Conservation (phyloP, 495 filamentous ascomycete species). For the Hypoxylon fragiforme region DNA sequence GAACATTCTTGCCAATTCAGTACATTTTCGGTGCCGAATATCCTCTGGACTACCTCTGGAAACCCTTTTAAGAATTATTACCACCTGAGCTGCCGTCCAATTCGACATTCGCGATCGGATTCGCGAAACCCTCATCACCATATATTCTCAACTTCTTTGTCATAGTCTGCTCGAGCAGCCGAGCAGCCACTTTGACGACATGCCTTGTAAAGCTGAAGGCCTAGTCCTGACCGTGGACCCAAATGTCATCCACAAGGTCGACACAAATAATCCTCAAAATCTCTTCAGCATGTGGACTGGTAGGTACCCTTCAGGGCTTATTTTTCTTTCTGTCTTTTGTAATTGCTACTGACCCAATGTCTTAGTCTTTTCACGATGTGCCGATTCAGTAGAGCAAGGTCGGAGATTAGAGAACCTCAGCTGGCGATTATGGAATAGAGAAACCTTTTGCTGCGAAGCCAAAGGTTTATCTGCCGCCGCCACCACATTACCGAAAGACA, state of each 20-base stretch:
- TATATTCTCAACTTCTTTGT: slow-evolving; percentile 20
- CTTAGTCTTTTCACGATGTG: slow-evolving; percentile 91
- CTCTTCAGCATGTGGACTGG: slow-evolving; percentile 98
- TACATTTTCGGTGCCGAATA: slow-evolving; percentile 28
- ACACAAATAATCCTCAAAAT: slow-evolving; percentile 88
- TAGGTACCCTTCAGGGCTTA: slow-evolving; percentile 51
- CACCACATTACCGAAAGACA: slow-evolving; percentile 52
- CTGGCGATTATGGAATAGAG: slow-evolving; percentile 94
- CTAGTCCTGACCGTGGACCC: slow-evolving; percentile 82
- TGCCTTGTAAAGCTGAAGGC: slow-evolving; percentile 58
- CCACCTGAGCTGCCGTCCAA: slow-evolving; percentile 3
- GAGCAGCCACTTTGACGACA: slow-evolving; percentile 32
- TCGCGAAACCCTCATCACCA: slow-evolving; percentile 32
- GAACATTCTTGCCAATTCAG: slow-evolving; percentile 16
- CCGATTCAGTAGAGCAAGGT: slow-evolving; percentile 91
- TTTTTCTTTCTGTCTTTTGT: slow-evolving; percentile 8
- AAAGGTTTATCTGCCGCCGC: slow-evolving; percentile 40
- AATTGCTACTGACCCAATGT: slow-evolving; percentile 23
- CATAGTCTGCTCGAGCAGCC: slow-evolving; percentile 31
- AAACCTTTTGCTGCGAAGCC: slow-evolving; percentile 89
- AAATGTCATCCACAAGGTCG: slow-evolving; percentile 87
- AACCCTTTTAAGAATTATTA: neutral
- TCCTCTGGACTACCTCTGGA: slow-evolving; percentile 6
- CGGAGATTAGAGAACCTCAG: slow-evolving; percentile 91
- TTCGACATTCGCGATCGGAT: slow-evolving; percentile 34